A percentile compares a stretch with the other conserved stretches of the same genome.
These are phyloP conservation scores for Monosporozyma servazzii DNA, from an alignment of 805 yeast species.

Conservation along the genomic window DNA sequence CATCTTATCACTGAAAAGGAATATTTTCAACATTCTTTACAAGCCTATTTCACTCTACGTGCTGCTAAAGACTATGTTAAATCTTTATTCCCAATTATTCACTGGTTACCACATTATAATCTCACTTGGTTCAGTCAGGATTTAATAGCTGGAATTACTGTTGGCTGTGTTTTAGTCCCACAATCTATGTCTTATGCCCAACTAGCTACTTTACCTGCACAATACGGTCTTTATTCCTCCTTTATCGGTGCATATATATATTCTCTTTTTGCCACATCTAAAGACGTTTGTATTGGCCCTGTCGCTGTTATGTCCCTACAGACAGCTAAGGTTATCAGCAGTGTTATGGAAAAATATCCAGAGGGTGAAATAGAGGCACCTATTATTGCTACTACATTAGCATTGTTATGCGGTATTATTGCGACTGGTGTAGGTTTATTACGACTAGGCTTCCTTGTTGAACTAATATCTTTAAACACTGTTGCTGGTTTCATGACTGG, in stretches of 20 bases:
- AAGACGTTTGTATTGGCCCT: slow-evolving; percentile 93
- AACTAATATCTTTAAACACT: slow-evolving; percentile 83
- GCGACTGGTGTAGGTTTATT: slow-evolving; percentile 75
- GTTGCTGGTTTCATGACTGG: slow-evolving; percentile 94
- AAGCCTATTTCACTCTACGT: slow-evolving; percentile 24
- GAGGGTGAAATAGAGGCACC: slow-evolving; percentile 42
- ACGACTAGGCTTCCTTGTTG: slow-evolving; percentile 80
- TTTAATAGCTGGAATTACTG: slow-evolving; percentile 85
- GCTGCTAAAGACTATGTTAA: slow-evolving; percentile 39
- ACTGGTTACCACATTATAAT: slow-evolving; percentile 85
- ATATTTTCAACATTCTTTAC: slow-evolving; percentile 15
- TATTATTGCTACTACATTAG: slow-evolving; percentile 67
- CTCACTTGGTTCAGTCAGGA: slow-evolving; percentile 71
- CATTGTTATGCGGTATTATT: slow-evolving; percentile 78
- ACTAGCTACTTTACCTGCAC: slow-evolving; percentile 70
- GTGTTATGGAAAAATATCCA: slow-evolving; percentile 47
- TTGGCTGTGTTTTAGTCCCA: slow-evolving; percentile 87
- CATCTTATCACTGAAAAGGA: slow-evolving; percentile 13
- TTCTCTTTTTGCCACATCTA: slow-evolving; percentile 87
- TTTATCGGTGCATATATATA: slow-evolving; percentile 85
- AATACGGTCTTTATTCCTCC: slow-evolving; percentile 85
- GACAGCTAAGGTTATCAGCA: slow-evolving; percentile 65
- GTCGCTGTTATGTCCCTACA: slow-evolving; percentile 93
- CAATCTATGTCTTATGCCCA: slow-evolving; percentile 94
- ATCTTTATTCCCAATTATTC: slow-evolving; percentile 67